Percentiles rank a stretch among this genome's conserved stretches.
These are phyloP conservation scores for Trypanosoma caninum DNA, from an alignment of 208 protist species.

Conservation along the genomic window DNA sequence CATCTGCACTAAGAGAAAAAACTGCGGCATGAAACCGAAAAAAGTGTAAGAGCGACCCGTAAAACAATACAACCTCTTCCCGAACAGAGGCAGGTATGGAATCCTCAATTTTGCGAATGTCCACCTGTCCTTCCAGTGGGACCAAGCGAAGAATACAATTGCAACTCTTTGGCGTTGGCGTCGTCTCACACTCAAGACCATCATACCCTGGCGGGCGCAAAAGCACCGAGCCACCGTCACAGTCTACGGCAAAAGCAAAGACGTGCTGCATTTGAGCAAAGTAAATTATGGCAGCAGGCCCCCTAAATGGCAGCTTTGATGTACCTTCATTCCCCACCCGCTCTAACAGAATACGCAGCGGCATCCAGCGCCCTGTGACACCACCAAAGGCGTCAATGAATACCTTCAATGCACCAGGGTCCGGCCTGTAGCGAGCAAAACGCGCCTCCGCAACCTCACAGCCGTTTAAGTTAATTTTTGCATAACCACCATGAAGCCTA, in stretches of 20 bases:
- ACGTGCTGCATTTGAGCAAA: slow-evolving; percentile 92
- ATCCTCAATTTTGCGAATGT: slow-evolving; percentile 34
- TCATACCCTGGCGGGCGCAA: slow-evolving; percentile 57
- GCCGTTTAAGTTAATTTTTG: slow-evolving; percentile 48
- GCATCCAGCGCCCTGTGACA: slow-evolving; percentile 68
- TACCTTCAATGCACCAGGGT: slow-evolving; percentile 25
- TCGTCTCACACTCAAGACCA: slow-evolving; percentile 58
- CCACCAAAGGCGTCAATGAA: slow-evolving; percentile 67
- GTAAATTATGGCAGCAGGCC: slow-evolving; percentile 67
- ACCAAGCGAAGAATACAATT: slow-evolving; percentile 52
- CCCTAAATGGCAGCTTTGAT: slow-evolving; percentile 52
- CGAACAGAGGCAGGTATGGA: slow-evolving; percentile 29
- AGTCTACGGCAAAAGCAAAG: slow-evolving; percentile 76
- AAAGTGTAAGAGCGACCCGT: slow-evolving; percentile 48
- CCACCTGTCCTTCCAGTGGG: slow-evolving; percentile 46
- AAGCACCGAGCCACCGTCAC: slow-evolving; percentile 53
- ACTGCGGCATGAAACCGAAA: slow-evolving; percentile 60
- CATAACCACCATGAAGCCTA: slow-evolving; percentile 73
- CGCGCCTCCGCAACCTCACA: slow-evolving; percentile 54
- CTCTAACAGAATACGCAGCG: slow-evolving; percentile 62
- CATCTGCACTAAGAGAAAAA: slow-evolving; percentile 64
- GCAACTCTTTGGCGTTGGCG: slow-evolving; percentile 65
- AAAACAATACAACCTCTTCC: slow-evolving; percentile 61
- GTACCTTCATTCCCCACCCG: slow-evolving; percentile 47
- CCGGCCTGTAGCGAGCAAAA: slow-evolving; percentile 52